phyloP scores from a whole-genome alignment of 768 basidiomycete species.

The Chalciporus sphaerocephalus region DNA sequence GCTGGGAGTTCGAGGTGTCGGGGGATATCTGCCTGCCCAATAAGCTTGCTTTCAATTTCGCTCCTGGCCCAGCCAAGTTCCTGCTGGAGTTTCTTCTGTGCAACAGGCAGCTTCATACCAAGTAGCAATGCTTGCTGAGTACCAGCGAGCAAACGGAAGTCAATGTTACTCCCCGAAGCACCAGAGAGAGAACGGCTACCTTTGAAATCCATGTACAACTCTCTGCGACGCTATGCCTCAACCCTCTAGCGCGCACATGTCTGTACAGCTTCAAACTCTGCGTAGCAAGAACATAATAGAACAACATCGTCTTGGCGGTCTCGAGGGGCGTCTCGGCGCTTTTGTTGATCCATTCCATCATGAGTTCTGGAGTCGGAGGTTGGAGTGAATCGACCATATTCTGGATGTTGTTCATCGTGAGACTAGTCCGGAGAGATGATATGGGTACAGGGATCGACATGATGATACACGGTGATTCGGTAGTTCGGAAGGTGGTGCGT shows the following conservation, averaged over 20 bases:
- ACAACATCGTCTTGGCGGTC: conserved; percentile 30
- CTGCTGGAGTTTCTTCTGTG: conserved; percentile 51
- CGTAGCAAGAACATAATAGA: conserved; percentile 31
- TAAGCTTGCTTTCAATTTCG: conserved; percentile 63
- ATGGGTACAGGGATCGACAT: neutral
- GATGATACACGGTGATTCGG: too few species aligned
- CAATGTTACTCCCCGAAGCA: neutral
- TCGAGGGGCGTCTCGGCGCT: conserved; percentile 23
- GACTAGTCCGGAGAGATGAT: neutral
- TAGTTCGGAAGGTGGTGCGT: neutral
- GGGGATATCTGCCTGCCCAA: conserved; percentile 56
- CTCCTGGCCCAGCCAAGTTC: conserved; percentile 63
- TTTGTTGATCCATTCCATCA: conserved; percentile 15
- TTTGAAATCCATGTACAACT: conserved; percentile 28
- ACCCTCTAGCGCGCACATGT: conserved; percentile 37
- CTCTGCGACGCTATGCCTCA: conserved; percentile 24
- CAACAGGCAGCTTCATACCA: conserved; percentile 56
- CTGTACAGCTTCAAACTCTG: conserved; percentile 27
- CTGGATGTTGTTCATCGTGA: conserved; percentile 7
- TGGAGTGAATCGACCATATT: conserved; percentile 8
- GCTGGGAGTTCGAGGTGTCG: conserved; percentile 65
- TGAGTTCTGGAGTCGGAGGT: neutral
- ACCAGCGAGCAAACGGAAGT: neutral
- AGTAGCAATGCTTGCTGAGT: conserved; percentile 54
- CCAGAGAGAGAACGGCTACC: conserved; percentile 16